phyloP scores from a whole-genome alignment of 306 rosid species.

The Cicer chorassanicum region DNA sequence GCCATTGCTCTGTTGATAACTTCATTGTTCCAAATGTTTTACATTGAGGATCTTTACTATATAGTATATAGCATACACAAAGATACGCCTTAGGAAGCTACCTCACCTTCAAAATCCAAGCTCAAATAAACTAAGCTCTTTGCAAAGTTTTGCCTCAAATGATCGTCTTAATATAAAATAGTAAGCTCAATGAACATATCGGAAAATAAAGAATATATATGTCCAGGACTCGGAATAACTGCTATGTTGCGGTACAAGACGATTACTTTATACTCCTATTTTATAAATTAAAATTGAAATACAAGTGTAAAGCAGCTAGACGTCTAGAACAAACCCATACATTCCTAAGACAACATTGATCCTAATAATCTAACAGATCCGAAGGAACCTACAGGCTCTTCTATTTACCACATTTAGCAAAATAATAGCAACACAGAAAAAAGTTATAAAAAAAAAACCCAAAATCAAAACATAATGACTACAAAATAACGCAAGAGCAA shows the following conservation, averaged over 20 bases:
- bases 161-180: slow-evolving; percentile 35
- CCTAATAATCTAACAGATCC: slow-evolving; percentile 10
- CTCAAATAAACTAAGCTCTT: slow-evolving; percentile 33
- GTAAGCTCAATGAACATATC: slow-evolving; percentile 25
- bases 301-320: background rate
- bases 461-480: too few species aligned
- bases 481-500: background rate
- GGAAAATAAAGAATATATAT: slow-evolving; percentile 20
- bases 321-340: slow-evolving; percentile 11
- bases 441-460: background rate
- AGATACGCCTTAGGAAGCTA: slow-evolving; percentile 3
- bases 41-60: slow-evolving; percentile 8
- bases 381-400: slow-evolving; percentile 1
- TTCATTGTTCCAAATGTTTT: slow-evolving; percentile 15
- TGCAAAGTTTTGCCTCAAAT: slow-evolving; percentile 15
- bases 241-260: background rate
- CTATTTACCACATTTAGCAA: slow-evolving; percentile 12
- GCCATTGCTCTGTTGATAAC: slow-evolving; percentile 18
- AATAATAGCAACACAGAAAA: background rate
- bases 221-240: slow-evolving; percentile 5
- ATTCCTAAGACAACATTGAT: slow-evolving; percentile 16
- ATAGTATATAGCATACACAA: background rate
- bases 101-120: slow-evolving; percentile 33
- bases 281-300: slow-evolving; percentile 24
- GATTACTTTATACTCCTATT: slow-evolving; percentile 1